Conservation (phyloP, 306 rosid genomes). For the Glycyrrhiza uralensis region DNA sequence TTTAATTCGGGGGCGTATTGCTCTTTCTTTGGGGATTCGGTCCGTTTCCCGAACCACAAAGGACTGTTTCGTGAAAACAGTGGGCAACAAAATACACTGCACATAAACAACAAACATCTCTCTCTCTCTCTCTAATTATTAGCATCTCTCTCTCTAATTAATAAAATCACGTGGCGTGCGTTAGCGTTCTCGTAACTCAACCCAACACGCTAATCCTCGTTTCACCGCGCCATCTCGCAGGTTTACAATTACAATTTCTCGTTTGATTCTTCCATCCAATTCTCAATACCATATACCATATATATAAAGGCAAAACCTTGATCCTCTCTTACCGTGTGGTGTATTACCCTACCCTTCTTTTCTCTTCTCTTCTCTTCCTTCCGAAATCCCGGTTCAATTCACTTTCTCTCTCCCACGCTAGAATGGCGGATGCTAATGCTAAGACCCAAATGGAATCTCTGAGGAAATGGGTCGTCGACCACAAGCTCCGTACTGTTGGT, state of each 20-base stretch:
- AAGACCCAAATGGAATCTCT: constrained; percentile 57
- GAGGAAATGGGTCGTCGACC: constrained; percentile 79
- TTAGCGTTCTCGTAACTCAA: too few relatives aligned
- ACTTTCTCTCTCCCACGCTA: neutral
- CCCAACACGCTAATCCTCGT: neutral
- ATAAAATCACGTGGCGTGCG: neutral
- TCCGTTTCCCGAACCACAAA: neutral
- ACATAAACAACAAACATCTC: neutral
- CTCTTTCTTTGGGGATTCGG: neutral
- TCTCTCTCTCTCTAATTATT: too few relatives aligned
- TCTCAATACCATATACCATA: neutral
- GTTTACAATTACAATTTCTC: constrained; percentile 37
- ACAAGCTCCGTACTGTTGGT: constrained; percentile 96
- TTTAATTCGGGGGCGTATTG: neutral
- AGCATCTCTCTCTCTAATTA: neutral
- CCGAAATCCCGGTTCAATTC: neutral
- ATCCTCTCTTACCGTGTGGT: neutral
- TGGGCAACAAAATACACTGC: neutral
- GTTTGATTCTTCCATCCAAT: constrained; percentile 23
- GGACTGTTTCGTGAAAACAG: neutral
- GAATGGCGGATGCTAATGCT: constrained; percentile 73
- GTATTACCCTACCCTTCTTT: too few relatives aligned
- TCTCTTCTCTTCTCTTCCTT: neutral
- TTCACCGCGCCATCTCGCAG: neutral
- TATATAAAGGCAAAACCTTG: neutral